Percentiles rank a stretch among this genome's conserved stretches.
These are phyloP conservation scores for Aspergillus pseudoviridinutans DNA, from an alignment of 2,329 filamentous ascomycete genomes.

Conservation along the genomic window DNA sequence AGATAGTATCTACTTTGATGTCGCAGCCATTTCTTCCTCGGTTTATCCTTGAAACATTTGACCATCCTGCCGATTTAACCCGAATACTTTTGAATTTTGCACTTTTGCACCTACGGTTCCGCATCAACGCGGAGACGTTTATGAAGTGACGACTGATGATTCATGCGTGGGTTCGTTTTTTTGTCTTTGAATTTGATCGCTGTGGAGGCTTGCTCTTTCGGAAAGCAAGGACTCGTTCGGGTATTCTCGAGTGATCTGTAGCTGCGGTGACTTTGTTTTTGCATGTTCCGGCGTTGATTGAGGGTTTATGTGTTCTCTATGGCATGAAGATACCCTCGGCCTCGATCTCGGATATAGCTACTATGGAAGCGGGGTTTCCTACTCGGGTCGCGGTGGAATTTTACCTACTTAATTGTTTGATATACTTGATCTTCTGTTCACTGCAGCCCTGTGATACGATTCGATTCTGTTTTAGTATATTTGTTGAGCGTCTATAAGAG, in stretches of 20 bases:
- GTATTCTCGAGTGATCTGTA: not conserved
- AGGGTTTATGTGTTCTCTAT: conserved; percentile 25
- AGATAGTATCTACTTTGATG: not conserved
- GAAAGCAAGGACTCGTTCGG: not conserved
- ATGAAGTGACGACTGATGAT: conserved; percentile 38
- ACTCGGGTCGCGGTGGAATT: conserved; percentile 23
- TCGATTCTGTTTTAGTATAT: conserved; percentile 22
- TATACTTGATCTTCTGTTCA: not conserved
- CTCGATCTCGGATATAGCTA: conserved; percentile 21
- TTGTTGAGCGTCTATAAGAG: conserved; percentile 11
- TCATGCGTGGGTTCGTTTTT: conserved; percentile 27
- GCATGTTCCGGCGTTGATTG: conserved; percentile 30
- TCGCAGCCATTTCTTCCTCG: not conserved
- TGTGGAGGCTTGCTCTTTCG: conserved; percentile 7
- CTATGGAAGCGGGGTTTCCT: conserved; percentile 20
- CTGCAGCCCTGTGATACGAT: not conserved
- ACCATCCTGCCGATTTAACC: conserved; percentile 8
- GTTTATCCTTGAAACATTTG: conserved; percentile 5
- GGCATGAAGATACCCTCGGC: conserved; percentile 35
- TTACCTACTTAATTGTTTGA: conserved; percentile 4
- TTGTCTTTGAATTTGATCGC: conserved; percentile 15
- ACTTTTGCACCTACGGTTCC: conserved; percentile 6
- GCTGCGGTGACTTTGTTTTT: conserved; percentile 9
- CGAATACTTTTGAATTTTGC: conserved; percentile 1
- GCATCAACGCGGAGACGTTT: conserved; percentile 18